A percentile compares a stretch with the other conserved stretches of the same genome.
phyloP scores from a whole-genome alignment of 495 filamentous ascomycete genomes.

The Hyaloscypha bicolor region DNA sequence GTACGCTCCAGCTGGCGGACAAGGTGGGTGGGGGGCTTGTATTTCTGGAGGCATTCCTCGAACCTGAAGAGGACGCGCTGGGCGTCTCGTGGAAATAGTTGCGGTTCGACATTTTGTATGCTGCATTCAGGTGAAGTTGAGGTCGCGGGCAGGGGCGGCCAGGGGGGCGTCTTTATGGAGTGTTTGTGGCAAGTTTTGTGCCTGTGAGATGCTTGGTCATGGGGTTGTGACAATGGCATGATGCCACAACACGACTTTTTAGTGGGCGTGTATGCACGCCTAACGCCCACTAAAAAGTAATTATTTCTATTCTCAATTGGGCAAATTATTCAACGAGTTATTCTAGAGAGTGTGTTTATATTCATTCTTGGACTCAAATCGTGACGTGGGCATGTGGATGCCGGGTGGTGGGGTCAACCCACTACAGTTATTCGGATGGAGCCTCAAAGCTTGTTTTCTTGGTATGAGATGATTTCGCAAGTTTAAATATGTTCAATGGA shows the following conservation, averaged over 20 bases:
- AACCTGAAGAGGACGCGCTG: background rate
- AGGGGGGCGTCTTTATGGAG: background rate
- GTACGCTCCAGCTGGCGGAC: constrained; percentile 26
- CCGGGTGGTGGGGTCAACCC: background rate
- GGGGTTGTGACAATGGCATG: background rate
- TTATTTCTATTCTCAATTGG: background rate
- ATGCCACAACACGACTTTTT: background rate
- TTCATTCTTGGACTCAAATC: background rate
- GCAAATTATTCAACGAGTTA: background rate
- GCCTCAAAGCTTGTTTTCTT: background rate
- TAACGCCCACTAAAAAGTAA: background rate
- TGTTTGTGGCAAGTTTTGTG: background rate
- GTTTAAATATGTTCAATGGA: too few species aligned
- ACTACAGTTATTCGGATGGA: background rate
- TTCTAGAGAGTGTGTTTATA: background rate
- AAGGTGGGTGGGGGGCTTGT: constrained; percentile 6
- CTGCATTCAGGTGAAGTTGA: background rate
- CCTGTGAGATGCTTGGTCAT: background rate
- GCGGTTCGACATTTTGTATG: background rate
- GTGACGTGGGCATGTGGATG: background rate
- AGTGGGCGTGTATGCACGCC: background rate
- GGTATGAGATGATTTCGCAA: background rate
- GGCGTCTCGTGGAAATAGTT: background rate
- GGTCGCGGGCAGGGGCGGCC: background rate
- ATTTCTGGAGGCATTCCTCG: background rate